Base-by-base conservation (phyloP, 2,329 filamentous ascomycete genomes). In the Epicoccum nigrum region DNA sequence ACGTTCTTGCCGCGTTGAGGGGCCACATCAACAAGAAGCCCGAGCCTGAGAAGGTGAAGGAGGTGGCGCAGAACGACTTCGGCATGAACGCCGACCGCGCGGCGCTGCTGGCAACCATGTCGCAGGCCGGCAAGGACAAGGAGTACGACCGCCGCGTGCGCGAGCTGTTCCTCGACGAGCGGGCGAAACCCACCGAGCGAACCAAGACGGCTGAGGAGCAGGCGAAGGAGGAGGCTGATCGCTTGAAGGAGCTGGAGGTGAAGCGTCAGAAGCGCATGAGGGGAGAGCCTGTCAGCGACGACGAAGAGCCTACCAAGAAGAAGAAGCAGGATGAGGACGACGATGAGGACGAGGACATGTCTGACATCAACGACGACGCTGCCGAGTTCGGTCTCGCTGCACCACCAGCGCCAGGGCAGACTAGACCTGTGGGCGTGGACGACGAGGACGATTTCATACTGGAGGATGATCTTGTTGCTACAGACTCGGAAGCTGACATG, bases 371-470 rank as follows among this genome's bases (percentile, higher is more conserved):
- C 20, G 82, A 86, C 52, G 83, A 88, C 65, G 84, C 84, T 12
- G 81, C 78, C 40, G 78, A 80, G 41, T 87, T 87, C 65, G 85
- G 85, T 1, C 74, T 87, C n/a, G 82, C 81, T 3, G 79, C 82
- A 9, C 82, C 87, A 67, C 46, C 57, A 30, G 35, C 63, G 80
- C 88, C 70, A 4, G 51, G 66, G 21, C 64, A 65, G 20, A 66
- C 64, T 32, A 56, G 70, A 67, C 60, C 69, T 58, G 54, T 66
- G 46, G 60, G 73, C 60, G 51, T 96, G 27, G 92, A 96, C 59
- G 93, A 97, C 62, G 93, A 97, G 69, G 93, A 97, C 63, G 91
- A 97, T 63, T 97, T 97, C 64, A 71, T 93, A 20, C 86, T 97
- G 55, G 93, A 97, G 52, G 90, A 94, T 56, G 88, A 96, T 66